Evolutionary conservation across 352 stramenopile genomes (phyloP), one percentile per base, ranked within the genome.

Genomic region (Phytophthora pseudosyringae): DNA sequence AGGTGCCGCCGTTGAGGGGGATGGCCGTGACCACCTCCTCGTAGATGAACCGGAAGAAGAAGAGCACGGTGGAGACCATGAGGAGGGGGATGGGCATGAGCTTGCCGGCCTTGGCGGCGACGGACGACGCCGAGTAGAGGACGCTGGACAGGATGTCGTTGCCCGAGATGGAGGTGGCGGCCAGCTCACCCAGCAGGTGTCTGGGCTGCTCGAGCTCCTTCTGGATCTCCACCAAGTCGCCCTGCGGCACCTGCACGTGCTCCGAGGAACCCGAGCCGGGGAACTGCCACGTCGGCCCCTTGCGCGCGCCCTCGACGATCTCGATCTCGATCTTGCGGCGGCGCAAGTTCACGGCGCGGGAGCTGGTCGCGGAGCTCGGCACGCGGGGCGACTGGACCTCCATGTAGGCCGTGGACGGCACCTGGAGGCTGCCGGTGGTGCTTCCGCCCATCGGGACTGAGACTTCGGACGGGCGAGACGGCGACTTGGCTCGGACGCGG

Each of bases 71-170:
- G 0, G 85, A 81, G 5, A 97, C 89, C 55, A 96, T 66, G 0
- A 89, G 31, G 45, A 97, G 75, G 15, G 84, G 83, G 2, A 97
- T 54, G 1, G 90, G 90, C 56, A 85, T 88, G 48, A 97, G 68
- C 60, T 90, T 93, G 12, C 89, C 89, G 0, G 87, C 66, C 28
- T 81, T 86, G 28, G 73, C 58, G 3, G 65, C 59, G 16, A 83
- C 76, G 5, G 70, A 70, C 4, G 66, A 73, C 1, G 79, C 57
- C 26, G 79, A 75, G 62, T 95, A 95, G n/a, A 96, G 73, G 28
- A 87, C 90, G 52, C 84, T 96, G 36, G 76, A 87, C 13, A 96
- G 64, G 69, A 97, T 96, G 51, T 97, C 90, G 66, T 97, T 97
- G 18, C 91, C 91, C 29, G 71, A 92, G 67, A 97, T 97, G 10